Base-by-base conservation (phyloP, 1,139 yeast species). In the Geotrichum citri-aurantii region DNA sequence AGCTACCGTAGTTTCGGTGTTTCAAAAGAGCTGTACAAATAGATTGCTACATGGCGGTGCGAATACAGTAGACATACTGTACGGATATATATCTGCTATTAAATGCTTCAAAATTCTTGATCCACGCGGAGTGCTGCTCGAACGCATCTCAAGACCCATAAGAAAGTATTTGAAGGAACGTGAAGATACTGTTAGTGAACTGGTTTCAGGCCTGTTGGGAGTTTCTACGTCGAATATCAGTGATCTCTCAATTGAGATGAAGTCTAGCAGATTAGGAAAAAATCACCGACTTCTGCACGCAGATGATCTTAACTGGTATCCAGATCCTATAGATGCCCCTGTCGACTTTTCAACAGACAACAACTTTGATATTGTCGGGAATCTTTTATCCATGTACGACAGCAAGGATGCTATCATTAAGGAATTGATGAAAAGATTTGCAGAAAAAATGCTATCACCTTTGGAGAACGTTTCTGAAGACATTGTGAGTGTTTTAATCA, bases 321-420 rank as follows among this genome's bases (percentile, higher is more conserved):
- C 98, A 0, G 97, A 90, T 66, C 97, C 97, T 0, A 80, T 88
- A n/a, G 97, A 88, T 73, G 96, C 96, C 0, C 80, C 95, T 8
- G 88, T 96, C 0, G 97, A 91, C 69, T 89, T 90, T 71, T 80
- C 82, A 58, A 66, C 65, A 19, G 59, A 54, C 11, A 56, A 59
- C 27, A 52, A 46, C n/a, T 82, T 81, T 8, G 96, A 89, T 68
- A 80, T 86, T 3, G 82, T 90, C 24, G 91, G 85, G 64, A 83
- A 90, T 0, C 75, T 90, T 48, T 78, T 88, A 1, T 83, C 93
- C 0, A 82, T 92, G 1, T 88, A 87, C 70, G 96, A 91, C 56
- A 82, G 87, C 62, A 86, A 86, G 65, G 88, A 83, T n/a, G 76
- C 82, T 1, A 86, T 93, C 64, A 80, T 90, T 46, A 77, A 80